Evolutionary conservation across 1,284 basidiomycete species (phyloP), one percentile per base, ranked within the genome.

Genomic region (Volvariella surrecta): DNA sequence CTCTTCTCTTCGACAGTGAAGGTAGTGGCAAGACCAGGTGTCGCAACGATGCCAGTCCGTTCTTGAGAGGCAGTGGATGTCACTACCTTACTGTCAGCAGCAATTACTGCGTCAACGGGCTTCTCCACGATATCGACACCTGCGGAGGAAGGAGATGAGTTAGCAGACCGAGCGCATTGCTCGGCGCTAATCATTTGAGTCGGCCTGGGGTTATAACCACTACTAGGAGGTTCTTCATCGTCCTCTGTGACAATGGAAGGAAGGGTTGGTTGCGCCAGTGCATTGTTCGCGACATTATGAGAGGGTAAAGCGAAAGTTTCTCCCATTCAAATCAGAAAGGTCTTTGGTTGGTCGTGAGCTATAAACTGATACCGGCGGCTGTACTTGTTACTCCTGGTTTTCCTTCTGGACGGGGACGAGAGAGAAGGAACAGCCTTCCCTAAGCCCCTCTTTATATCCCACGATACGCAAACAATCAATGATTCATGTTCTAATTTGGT

Each of bases 201-300:
- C 51, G 55, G 38, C 56, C 57, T 28, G 56, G 48, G 39, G 42
- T 48, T 39, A 45, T 50, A 49, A 49, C 60, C 56, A 62, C 60
- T 63, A 66, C 62, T 63, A 63, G 64, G 62, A 50, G 63, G 64
- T 56, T 64, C 62, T 34, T 66, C 64, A 40, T 65, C 63, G 45
- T 67, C 64, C 45, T 67, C 64, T 47, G 54, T 49, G 53, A 60
- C 46, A 48, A 58, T 50, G 38, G 59, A 48, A 43, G 54, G 48
- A 42, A 52, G 54, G 50, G 58, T 49, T 55, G 60, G 57, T 52
- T 59, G 59, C 38, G 57, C 55, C 54, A 61, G 50, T 45, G 51
- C 52, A 45, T 50, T 54, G 44, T 49, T 58, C 43, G 53, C 49
- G 46, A 45, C 58, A 58, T 61, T 56, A 24, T 52, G 47, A 52